phyloP scores from a whole-genome alignment of 2,329 filamentous ascomycete genomes.

The Xylariomycetidae sp. region DNA sequence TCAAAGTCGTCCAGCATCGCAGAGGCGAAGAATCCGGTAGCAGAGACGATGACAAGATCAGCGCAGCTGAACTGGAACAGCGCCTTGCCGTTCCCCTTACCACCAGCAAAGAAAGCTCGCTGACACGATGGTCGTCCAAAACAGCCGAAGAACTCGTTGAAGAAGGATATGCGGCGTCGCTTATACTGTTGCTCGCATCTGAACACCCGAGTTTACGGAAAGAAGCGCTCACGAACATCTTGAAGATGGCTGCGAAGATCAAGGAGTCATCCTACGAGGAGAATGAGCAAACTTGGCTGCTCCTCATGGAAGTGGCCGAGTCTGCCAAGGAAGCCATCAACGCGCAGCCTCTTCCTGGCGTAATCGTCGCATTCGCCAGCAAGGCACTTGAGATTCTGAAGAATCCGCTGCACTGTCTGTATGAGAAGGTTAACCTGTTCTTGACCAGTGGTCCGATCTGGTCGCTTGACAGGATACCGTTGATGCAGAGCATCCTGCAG shows the following conservation, averaged over 20 bases:
- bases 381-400: conserved; percentile 63
- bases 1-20: no score
- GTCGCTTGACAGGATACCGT: conserved; percentile 65
- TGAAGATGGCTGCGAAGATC: conserved; percentile 57
- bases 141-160: conserved; percentile 73
- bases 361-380: conserved; percentile 69
- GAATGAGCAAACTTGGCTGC: conserved; percentile 69
- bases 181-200: conserved; percentile 73
- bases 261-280: conserved; percentile 68
- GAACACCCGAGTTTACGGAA: conserved; percentile 68
- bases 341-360: conserved; percentile 58
- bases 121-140: conserved; percentile 66
- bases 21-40: neutral
- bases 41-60: conserved; percentile 14
- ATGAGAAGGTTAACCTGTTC: conserved; percentile 80
- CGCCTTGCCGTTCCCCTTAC: conserved; percentile 44
- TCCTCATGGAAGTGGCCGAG: conserved; percentile 75
- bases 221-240: conserved; percentile 66
- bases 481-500: conserved; percentile 57
- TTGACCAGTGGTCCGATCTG: conserved; percentile 73
- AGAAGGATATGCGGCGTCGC: conserved; percentile 62
- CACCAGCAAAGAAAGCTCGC: conserved; percentile 43
- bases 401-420: conserved; percentile 75
- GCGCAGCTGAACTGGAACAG: conserved; percentile 41
- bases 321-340: conserved; percentile 55